Evolutionary conservation across 805 yeast genomes (phyloP), one percentile per base, ranked within the genome.

Genomic region (Metschnikowia kofuensis): DNA sequence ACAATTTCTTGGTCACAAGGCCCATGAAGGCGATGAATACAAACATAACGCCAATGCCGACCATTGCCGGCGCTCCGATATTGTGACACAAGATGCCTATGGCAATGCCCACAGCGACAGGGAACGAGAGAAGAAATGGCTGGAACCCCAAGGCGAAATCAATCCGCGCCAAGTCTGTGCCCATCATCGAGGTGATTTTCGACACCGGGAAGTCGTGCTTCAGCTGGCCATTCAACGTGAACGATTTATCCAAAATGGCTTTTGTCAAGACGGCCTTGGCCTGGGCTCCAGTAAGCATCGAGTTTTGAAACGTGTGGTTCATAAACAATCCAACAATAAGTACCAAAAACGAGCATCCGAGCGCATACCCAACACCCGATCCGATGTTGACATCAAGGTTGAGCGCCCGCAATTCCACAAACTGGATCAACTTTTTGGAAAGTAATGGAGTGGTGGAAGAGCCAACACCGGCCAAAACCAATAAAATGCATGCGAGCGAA

Each of bases 101-200:
- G 31, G 86, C 77, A 50, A 87, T 80, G 6, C 76, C 76, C 44
- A 87, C 66, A 1, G 87, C 77, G 7, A 85, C 70, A 0, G 91
- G 89, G 60, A 87, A 79, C 12, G 82, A 72, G 56, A 84, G 65
- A 21, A 84, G 61, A 59, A 84, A 81, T 5, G 87, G 86, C 58
- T 83, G 82, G 54, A 83, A 85, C 4, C 80, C 81, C n/a, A 83
- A 65, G 8, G 90, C 89, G 55, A 87, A 76, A 65, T 89, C 96
- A 32, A 90, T 76, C 60, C 96, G 80, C 13, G 91, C 78, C 35
- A 89, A 70, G 63, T 90, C 97, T 2, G 95, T 83, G 52, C 94
- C 87, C 63, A 89, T 78, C 63, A 89, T 67, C 9, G 90, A 82
- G 30, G 96, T 87, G 48, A 90, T 77, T 51, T 78, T 81, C 38